These are phyloP conservation scores for Dalbergia oliveri DNA, from an alignment of 306 rosid species.

Conservation along the genomic window DNA sequence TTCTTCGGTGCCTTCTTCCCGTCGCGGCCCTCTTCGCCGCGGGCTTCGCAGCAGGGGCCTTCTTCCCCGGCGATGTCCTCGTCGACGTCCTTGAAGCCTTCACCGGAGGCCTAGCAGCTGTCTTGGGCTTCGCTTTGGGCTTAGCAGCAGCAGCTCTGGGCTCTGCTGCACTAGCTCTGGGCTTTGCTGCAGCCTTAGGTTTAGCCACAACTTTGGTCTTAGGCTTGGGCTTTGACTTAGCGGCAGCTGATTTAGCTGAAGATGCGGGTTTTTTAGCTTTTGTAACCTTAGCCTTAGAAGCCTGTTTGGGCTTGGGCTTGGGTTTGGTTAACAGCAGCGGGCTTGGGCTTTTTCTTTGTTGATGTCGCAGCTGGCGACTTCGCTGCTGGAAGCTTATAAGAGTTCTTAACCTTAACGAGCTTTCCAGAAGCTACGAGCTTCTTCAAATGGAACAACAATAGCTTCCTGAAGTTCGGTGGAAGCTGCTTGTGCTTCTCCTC, in stretches of 20 bases:
- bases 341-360: slow-evolving; percentile 51
- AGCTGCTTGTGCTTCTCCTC: slow-evolving; percentile 52
- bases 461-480: slow-evolving; percentile 74
- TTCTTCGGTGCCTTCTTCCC: too few relatives aligned
- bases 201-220: slow-evolving; percentile 51
- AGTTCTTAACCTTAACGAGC: slow-evolving; percentile 71
- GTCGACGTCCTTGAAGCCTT: slow-evolving; percentile 75
- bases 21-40: slow-evolving; percentile 58
- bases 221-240: slow-evolving; percentile 51
- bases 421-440: slow-evolving; percentile 73
- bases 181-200: slow-evolving; percentile 43
- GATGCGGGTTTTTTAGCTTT: background rate
- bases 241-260: slow-evolving; percentile 5
- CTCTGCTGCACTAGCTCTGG: background rate
- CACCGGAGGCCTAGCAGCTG: slow-evolving; percentile 34
- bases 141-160: slow-evolving; percentile 46
- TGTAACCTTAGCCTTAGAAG: background rate
- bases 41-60: slow-evolving; percentile 56
- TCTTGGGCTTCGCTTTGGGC: slow-evolving; percentile 45
- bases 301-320: slow-evolving; percentile 35
- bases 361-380: background rate
- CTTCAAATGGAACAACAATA: slow-evolving; percentile 71
- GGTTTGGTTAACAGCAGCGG: slow-evolving; percentile 43
- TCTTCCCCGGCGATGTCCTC: slow-evolving; percentile 74
- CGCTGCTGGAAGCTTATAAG: slow-evolving; percentile 64